Conservation (phyloP, 2,329 filamentous ascomycete species). For the Colletotrichum eleusines region DNA sequence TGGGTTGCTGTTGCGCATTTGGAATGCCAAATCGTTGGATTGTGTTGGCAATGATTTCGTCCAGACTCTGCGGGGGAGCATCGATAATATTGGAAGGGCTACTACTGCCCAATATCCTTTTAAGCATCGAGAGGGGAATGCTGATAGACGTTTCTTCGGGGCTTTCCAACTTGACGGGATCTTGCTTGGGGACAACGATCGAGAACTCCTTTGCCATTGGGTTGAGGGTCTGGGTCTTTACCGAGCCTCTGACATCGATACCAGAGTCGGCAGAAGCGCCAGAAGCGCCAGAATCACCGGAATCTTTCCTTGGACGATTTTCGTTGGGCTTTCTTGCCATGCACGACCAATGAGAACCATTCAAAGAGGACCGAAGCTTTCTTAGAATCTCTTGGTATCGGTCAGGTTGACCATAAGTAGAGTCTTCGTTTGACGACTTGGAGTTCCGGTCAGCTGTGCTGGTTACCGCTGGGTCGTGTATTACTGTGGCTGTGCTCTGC, state of each 20-base stretch:
- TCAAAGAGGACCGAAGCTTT: constrained; percentile 22
- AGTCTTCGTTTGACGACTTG: neutral
- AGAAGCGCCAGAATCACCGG: constrained; percentile 8
- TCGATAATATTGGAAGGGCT: neutral
- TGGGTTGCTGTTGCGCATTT: neutral
- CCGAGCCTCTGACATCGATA: constrained; percentile 16
- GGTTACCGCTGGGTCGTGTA: constrained; percentile 29
- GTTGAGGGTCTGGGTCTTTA: constrained; percentile 29
- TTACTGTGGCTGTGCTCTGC: constrained; percentile 5
- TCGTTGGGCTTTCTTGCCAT: neutral
- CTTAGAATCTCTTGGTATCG: constrained; percentile 34
- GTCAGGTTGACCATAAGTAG: neutral
- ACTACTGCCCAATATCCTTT: constrained; percentile 11
- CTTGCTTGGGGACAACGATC: constrained; percentile 7
- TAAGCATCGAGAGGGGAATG: constrained; percentile 32
- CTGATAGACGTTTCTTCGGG: constrained; percentile 30
- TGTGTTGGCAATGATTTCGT: constrained; percentile 28
- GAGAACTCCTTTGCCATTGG: constrained; percentile 38
- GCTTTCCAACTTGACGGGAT: constrained; percentile 5
- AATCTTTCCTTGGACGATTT: constrained; percentile 16
- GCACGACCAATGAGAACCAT: neutral
- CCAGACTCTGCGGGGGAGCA: constrained; percentile 4
- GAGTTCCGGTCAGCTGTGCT: neutral
- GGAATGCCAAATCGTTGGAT: constrained; percentile 27
- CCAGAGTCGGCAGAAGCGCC: constrained; percentile 22